Evolutionary conservation across 164 flowering plant genomes (phyloP), one percentile per base, ranked within the genome.

Genomic region (Vitis rotundifolia): DNA sequence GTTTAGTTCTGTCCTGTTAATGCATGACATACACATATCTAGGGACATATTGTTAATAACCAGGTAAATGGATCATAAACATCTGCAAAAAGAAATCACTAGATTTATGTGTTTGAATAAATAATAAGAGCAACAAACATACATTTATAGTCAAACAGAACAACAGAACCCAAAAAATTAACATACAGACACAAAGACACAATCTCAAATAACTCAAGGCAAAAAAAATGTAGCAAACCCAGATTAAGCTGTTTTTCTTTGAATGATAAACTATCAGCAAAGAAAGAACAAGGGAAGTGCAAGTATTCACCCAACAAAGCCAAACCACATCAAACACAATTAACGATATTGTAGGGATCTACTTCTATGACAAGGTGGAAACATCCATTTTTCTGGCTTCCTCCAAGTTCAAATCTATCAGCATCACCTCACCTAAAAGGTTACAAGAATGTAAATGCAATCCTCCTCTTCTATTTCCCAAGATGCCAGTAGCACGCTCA

Each of bases 1-100:
- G 19, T 58, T 68, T 57, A 58, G 54, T 53, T 63, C 66, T 49
- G 26, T 8, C 5, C 44, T 49, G 53, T 68, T 57, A 19, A 67
- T 9, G 69, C 2, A 58, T 44, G 44, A 50, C 19, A 64, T 26
- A 49, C 15, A 37, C 44, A 37, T 37, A 37, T 37, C 44, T 37
- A 37, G 44, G n/a, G 12, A 64, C 11, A 50, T 18, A 51, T 11
- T 12, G 57, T 64, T 51, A 10, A 64, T 49, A 64, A 51, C 16
- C 37, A 64, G 29, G 28, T 26, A 22, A 64, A 12, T 64, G 68
- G 37, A 3, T 19, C 57, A 53, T 51, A 18, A 11, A 64, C 12
- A 29, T 50, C 29, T 64, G 57, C 57, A 37, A 64, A 51, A 59
- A 15, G 31, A 52, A 13, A 13, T 64, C 28, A 64, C 49, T 31